phyloP scores from a whole-genome alignment of 2,329 filamentous ascomycete species.

The Fusarium phyllophilum region DNA sequence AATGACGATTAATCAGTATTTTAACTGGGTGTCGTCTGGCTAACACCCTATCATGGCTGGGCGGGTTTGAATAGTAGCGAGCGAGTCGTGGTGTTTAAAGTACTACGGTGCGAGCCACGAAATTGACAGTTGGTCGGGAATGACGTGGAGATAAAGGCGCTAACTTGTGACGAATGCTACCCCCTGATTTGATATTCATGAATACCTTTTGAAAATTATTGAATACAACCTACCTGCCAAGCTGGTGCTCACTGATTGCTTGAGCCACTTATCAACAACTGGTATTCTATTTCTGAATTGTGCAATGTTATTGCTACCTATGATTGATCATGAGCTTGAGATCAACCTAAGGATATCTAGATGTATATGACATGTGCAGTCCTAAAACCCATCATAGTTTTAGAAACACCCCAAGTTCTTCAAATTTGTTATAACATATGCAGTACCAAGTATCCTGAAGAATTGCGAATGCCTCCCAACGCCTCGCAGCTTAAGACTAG shows the following conservation, averaged over 20 bases:
- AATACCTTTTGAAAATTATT: neutral
- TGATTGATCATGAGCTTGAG: neutral
- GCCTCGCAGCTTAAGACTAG: conserved; percentile 36
- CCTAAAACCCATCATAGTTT: neutral
- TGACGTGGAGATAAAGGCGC: conserved; percentile 18
- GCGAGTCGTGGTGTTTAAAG: conserved; percentile 22
- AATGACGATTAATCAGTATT: neutral
- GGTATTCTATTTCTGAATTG: neutral
- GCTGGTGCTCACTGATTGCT: neutral
- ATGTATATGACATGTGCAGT: neutral
- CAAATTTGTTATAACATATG: conserved; percentile 26
- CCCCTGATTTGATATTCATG: neutral
- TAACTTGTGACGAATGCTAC: neutral
- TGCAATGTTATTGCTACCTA: neutral
- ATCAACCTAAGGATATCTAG: neutral
- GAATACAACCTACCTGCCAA: neutral
- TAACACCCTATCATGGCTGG: conserved; percentile 1
- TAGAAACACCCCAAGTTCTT: conserved; percentile 5
- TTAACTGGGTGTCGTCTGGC: neutral
- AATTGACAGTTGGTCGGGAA: conserved; percentile 13
- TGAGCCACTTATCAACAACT: neutral
- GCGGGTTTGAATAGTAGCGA: neutral
- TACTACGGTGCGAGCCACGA: conserved; percentile 9
- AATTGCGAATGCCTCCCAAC: conserved; percentile 39
- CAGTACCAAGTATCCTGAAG: conserved; percentile 32